phyloP scores from a whole-genome alignment of 2,329 filamentous ascomycete species.

The Colletotrichum salicis region DNA sequence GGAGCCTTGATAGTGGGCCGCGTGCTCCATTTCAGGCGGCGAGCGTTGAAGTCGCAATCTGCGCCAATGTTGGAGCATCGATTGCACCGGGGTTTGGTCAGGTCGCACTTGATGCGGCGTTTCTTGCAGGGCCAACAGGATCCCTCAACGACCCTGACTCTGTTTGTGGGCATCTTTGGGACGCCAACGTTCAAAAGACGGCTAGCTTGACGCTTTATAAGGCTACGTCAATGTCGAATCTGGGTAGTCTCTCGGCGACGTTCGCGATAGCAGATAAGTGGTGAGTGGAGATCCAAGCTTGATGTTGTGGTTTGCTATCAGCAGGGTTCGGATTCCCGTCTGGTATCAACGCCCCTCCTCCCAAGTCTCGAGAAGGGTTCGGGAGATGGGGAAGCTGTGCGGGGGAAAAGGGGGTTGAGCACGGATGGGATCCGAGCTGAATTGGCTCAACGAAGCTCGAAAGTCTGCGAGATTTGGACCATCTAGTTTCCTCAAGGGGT shows the following conservation, averaged over 20 bases:
- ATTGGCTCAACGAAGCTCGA: not conserved
- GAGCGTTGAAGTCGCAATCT: constrained; percentile 46
- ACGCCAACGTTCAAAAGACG: not conserved
- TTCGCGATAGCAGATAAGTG: not conserved
- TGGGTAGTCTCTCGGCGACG: not conserved
- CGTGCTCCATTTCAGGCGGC: constrained; percentile 55
- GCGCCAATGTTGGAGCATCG: constrained; percentile 42
- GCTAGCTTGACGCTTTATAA: not conserved
- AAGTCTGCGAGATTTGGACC: constrained; percentile 9
- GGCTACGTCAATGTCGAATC: not conserved
- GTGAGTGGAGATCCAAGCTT: not conserved
- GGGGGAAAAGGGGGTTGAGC: constrained; percentile 5
- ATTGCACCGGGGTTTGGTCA: constrained; percentile 45
- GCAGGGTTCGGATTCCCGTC: not conserved
- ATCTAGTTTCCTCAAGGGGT: constrained; percentile 19
- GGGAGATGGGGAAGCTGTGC: not conserved
- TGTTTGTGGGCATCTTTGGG: constrained; percentile 8
- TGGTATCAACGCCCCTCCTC: not conserved
- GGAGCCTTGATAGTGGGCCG: constrained; percentile 46
- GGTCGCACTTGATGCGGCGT: constrained; percentile 49
- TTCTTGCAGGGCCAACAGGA: constrained; percentile 52
- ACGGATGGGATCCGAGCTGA: not conserved
- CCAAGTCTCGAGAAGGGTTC: not conserved
- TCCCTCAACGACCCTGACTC: constrained; percentile 39
- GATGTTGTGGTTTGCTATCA: not conserved